Percentiles rank a stretch among this genome's conserved stretches.
These are phyloP conservation scores for Phylloporus sp. DNA, from an alignment of 768 basidiomycete species.

Conservation along the genomic window DNA sequence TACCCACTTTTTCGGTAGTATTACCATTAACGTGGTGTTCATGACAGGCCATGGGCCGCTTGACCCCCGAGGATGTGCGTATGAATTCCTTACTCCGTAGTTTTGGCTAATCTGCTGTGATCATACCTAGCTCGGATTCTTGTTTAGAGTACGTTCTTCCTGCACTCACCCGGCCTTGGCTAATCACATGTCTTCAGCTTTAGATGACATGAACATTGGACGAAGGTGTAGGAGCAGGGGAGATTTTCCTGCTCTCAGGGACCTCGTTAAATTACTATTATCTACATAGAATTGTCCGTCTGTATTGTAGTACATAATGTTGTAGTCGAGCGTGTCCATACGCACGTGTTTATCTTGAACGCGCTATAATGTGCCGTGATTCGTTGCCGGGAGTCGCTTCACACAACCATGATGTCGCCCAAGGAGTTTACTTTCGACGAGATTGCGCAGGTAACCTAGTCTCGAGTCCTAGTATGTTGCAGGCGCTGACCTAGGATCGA, in stretches of 20 bases:
- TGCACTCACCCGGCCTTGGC: background rate
- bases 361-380: too few relatives aligned
- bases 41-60: conserved; percentile 78
- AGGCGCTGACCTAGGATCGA: background rate
- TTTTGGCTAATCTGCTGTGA: conserved; percentile 5
- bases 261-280: background rate
- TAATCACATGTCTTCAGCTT: conserved; percentile 12
- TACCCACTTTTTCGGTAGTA: conserved; percentile 3
- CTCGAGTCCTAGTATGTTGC: background rate
- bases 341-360: background rate
- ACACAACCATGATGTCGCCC: conserved; percentile 20
- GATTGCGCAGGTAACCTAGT: conserved; percentile 53
- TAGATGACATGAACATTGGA: conserved; percentile 4
- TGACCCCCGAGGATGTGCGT: conserved; percentile 80
- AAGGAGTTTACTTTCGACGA: conserved; percentile 51
- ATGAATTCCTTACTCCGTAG: background rate
- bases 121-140: conserved; percentile 36
- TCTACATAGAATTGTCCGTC: too few relatives aligned
- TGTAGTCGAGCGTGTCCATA: too few relatives aligned
- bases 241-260: background rate
- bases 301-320: too few relatives aligned
- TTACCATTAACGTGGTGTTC: conserved; percentile 8
- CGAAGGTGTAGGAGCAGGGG: background rate
- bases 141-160: conserved; percentile 40
- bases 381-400: too few relatives aligned